Percentiles rank a stretch among this genome's conserved stretches.
Evolutionary conservation across 73 alveolate genomes (phyloP).

Genomic region (Paraurostyla sp.): DNA sequence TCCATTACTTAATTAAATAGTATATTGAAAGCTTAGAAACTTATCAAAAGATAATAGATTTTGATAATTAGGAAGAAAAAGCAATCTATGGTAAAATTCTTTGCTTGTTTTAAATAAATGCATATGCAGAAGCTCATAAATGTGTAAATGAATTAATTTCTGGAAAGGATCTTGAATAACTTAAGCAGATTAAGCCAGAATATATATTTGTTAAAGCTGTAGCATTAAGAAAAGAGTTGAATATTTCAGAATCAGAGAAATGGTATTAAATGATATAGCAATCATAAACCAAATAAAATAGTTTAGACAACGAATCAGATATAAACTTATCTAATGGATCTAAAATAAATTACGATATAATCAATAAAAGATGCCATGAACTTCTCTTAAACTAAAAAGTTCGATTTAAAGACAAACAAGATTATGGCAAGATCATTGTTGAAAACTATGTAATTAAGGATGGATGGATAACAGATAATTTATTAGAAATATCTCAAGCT

Average conservation of each 20-base stretch:
- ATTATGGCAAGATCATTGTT: not conserved
- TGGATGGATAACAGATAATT: conserved; percentile 19
- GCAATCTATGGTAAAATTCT: conserved; percentile 10
- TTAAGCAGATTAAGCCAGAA: not conserved
- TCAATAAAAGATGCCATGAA: not conserved
- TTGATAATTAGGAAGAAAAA: too few species aligned
- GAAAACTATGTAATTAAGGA: not conserved
- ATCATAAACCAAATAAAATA: too few species aligned
- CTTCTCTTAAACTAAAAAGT: not conserved
- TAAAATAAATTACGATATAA: not conserved
- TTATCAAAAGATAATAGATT: not conserved
- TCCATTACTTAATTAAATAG: not conserved
- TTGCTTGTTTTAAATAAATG: not conserved
- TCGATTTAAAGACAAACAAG: not conserved
- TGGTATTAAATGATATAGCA: not conserved
- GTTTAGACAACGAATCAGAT: too few species aligned
- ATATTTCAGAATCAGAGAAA: not conserved
- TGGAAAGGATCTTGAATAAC: not conserved
- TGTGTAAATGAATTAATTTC: not conserved
- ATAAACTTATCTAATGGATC: too few species aligned
- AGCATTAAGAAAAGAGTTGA: not conserved
- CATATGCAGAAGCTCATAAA: not conserved
- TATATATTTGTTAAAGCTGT: conserved; percentile 11
- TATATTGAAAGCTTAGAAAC: not conserved
- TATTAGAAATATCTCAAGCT: not conserved